These are phyloP conservation scores for Chlorokybus atmophyticus DNA, from an alignment of 139 green algal species.

Conservation along the genomic window DNA sequence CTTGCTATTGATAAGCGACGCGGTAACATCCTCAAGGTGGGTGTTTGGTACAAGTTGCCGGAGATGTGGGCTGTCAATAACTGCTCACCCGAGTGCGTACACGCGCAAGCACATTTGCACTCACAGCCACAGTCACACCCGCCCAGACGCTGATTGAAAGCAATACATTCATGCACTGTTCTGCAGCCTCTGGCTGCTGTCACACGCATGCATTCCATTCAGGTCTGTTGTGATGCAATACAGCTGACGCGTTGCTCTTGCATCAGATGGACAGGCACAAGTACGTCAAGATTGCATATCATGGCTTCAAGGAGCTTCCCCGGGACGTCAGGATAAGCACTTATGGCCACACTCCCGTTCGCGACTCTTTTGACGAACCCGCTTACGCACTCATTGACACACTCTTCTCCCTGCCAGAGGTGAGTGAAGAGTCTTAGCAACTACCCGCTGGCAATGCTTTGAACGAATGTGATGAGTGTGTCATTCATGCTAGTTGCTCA, in stretches of 20 bases:
- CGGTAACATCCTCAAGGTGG: constrained; percentile 65
- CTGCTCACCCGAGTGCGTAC: neutral
- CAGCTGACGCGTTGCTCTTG: neutral
- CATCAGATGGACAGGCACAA: constrained; percentile 75
- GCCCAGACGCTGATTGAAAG: too few species aligned
- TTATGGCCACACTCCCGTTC: constrained; percentile 29
- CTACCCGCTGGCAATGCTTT: too few species aligned
- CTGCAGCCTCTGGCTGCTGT: too few species aligned
- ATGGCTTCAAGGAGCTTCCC: constrained; percentile 70
- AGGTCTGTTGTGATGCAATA: neutral
- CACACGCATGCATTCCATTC: neutral
- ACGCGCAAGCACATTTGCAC: too few species aligned
- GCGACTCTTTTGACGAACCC: constrained; percentile 47
- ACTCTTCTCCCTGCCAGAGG: constrained; percentile 83
- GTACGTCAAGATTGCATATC: constrained; percentile 94
- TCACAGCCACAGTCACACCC: too few species aligned
- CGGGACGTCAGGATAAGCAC: constrained; percentile 44
- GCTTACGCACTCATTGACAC: constrained; percentile 82
- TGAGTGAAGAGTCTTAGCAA: too few species aligned
- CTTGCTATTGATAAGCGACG: constrained; percentile 40
- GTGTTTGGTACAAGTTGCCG: too few species aligned
- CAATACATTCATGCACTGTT: too few species aligned
- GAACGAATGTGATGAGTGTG: too few species aligned
- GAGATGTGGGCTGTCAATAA: too few species aligned
- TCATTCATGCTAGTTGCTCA: too few species aligned